Percentiles rank a stretch among this genome's conserved stretches.
Evolutionary conservation across 2,329 filamentous ascomycete genomes (phyloP).

Genomic region (Eutypa lata): DNA sequence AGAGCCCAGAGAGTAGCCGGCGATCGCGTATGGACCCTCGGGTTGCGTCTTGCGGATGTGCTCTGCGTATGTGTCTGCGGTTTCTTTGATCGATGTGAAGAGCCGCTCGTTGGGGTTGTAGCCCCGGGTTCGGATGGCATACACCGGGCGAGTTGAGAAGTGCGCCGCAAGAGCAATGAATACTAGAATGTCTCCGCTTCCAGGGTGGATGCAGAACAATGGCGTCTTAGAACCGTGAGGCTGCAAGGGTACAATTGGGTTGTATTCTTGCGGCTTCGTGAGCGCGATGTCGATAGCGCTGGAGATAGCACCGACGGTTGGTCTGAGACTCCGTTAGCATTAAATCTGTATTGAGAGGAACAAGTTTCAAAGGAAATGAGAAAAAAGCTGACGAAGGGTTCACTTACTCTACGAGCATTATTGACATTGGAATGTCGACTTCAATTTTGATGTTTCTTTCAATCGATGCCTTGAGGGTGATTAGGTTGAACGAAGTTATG

Average conservation of each 20-base stretch:
- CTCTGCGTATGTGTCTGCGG: constrained; percentile 32
- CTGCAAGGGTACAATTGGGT: not conserved
- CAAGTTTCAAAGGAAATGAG: too few species aligned
- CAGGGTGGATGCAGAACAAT: not conserved
- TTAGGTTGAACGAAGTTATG: too few species aligned
- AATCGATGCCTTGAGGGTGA: too few species aligned
- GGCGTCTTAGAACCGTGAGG: not conserved
- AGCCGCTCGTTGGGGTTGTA: constrained; percentile 26
- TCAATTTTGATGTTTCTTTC: too few species aligned
- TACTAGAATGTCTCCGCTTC: not conserved
- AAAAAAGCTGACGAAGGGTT: too few species aligned
- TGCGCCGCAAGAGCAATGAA: not conserved
- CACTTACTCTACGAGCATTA: too few species aligned
- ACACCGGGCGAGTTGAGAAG: not conserved
- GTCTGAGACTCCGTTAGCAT: too few species aligned
- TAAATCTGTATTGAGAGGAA: too few species aligned
- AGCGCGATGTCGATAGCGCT: too few species aligned
- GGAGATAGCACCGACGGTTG: too few species aligned
- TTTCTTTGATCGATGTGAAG: constrained; percentile 34
- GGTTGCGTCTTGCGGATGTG: constrained; percentile 38
- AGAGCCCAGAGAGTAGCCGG: constrained; percentile 43
- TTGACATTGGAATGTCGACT: too few species aligned
- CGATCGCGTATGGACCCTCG: constrained; percentile 42
- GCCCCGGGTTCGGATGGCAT: not conserved
- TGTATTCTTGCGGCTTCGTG: too few species aligned